Base-by-base conservation (phyloP, 495 filamentous ascomycete species). In the Xylaria longipes region DNA sequence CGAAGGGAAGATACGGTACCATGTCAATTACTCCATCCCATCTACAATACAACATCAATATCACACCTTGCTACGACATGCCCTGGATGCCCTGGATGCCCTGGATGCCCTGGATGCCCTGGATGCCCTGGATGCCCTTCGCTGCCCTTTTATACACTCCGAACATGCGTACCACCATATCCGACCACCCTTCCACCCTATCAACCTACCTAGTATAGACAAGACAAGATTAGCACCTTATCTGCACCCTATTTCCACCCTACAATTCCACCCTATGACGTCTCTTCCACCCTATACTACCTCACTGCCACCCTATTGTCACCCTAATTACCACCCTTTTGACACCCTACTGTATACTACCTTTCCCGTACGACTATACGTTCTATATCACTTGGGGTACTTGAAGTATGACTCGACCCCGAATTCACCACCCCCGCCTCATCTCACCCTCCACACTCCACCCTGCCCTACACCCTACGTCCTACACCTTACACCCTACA, bases 231-330 rank as follows among this genome's bases (percentile, higher is more conserved):
- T 58, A n/a, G 37, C 56, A 58, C 31, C 56, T 31, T 58, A 58
- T 35, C 7, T 58, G 58, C 60, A 62, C 60, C 60, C 60, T 62
- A 62, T 43, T 62, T 63, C 60, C 60, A 63, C 60, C 60, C 29
- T 39, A 43, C n/a, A 20, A 25, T 39, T 63, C 37, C 60, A 63
- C 60, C 37, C 37, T 63, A 63, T 63, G 60, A 58, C 56, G 56
- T 33, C 56, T 33, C 31, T 37, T 27, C 31, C 57, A 22, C 27
- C 14, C 43, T 14, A 17, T 52, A 7, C 20, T 29, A 50, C 41
- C 41, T 25, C n/a, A 65, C n/a, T 57, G n/a, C 0, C 52, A 56
- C 29, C 52, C 52, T 31, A 29, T 20, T 50, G 11, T 37, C 22
- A 15, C 50, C 25, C 50, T 54, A 27, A 54, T 27, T 54, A 27